phyloP scores from a whole-genome alignment of 768 basidiomycete species.

The Mycena kentingensis region DNA sequence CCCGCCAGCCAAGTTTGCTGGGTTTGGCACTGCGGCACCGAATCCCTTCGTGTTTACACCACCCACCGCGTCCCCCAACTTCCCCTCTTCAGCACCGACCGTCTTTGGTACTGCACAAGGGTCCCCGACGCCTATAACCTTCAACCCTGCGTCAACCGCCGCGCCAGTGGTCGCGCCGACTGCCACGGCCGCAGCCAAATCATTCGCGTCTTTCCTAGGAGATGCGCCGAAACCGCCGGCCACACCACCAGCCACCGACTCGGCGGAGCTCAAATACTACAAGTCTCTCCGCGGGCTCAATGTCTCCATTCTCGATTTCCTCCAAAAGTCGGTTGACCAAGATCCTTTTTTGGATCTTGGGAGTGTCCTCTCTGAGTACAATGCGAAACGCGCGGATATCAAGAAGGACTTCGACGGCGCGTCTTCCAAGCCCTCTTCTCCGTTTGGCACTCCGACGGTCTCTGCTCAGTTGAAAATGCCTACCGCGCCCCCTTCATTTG shows the following conservation, averaged over 20 bases:
- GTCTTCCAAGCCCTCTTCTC: constrained; percentile 14
- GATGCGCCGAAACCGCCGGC: constrained; percentile 1
- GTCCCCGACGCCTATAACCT: constrained; percentile 23
- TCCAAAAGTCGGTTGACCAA: constrained; percentile 58
- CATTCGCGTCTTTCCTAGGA: constrained; percentile 50
- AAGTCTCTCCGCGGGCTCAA: constrained; percentile 76
- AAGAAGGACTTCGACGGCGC: constrained; percentile 56
- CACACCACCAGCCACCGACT: constrained; percentile 3
- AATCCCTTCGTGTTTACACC: constrained; percentile 44
- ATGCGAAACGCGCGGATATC: constrained; percentile 51
- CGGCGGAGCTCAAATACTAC: constrained; percentile 56
- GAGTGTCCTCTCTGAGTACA: constrained; percentile 60
- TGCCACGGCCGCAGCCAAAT: constrained; percentile 51
- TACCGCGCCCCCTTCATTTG: constrained; percentile 6
- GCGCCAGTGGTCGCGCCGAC: constrained; percentile 34
- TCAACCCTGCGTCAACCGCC: constrained; percentile 18
- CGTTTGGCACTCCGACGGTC: constrained; percentile 7
- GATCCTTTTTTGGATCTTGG: constrained; percentile 73
- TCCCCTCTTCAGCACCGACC: constrained; percentile 15
- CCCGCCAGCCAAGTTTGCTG: constrained; percentile 49
- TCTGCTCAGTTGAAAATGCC: constrained; percentile 15
- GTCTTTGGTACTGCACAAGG: constrained; percentile 10
- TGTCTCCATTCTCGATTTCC: constrained; percentile 58
- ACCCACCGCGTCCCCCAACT: constrained; percentile 28
- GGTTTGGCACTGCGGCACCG: constrained; percentile 45